Evolutionary conservation across 768 basidiomycete species (phyloP), one percentile per base, ranked within the genome.

Genomic region (Hypholoma sublateritium): DNA sequence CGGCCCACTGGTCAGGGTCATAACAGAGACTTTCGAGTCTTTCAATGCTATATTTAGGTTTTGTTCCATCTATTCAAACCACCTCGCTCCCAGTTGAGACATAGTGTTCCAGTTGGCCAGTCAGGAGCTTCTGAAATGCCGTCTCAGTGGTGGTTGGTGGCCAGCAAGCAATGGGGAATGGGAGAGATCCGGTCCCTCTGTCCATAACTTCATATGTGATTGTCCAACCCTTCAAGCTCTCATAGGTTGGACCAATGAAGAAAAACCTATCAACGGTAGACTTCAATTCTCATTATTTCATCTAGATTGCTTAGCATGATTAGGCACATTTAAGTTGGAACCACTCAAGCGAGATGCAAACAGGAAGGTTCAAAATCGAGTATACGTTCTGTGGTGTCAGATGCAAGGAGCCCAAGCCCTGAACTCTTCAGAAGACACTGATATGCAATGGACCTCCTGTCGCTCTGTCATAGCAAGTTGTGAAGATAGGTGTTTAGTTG

Each of bases 31-130:
- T 0, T 77, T 70, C 57, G 78, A 80, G 57, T 70, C 66, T 48
- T 81, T 69, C 59, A 80, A 81, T 61, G 70, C 70, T 2, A 63
- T 81, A 4, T 79, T 79, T 46, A 65, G 75, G 1, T 57, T 64
- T 12, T 76, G 74, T 44, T 77, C 73, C 1, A 65, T 80, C 22
- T 62, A 71, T 24, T 73, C 70, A 12, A 80, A 81, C 50, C 78
- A 77, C 35, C 72, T 69, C 12, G 73, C 77, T 0, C 77, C 78
- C 9, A 77, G 79, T 42, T 71, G 73, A 1, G 72, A 76, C 51
- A 74, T 78, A 42, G 76, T 76, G 0, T 32, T 57, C 3, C 58
- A 72, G 11, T 63, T 78, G 3, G 63, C 70, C 0, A 51, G 62
- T 0, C 65, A 68, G 24, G 67, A 77, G 13, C 25, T 52, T 0